Evolutionary conservation across 257 asterid species (phyloP), one percentile per base, ranked within the genome.

Genomic region (Echites panduratus): DNA sequence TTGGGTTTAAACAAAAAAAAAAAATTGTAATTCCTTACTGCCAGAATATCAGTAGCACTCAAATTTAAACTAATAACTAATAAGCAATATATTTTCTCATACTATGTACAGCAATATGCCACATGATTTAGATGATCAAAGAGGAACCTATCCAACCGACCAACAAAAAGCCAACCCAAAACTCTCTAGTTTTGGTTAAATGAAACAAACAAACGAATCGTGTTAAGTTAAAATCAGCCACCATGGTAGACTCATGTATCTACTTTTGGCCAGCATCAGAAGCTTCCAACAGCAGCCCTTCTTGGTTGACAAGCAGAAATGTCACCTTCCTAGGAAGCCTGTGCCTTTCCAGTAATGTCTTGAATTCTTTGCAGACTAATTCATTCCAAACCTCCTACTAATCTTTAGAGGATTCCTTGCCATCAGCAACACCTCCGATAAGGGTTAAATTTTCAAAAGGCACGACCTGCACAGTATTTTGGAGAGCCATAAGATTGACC

Each of bases 391-490:
- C 76, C 9, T 71, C 72, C 72, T 82, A 74, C 59, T 32, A 32
- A 32, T 66, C 75, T 61, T 78, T 41, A 8, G 66, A 76, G 26
- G 78, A 80, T 32, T 57, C 67, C 32, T 71, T 70, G 41, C 43
- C 72, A 73, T 72, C 72, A 29, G 66, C 66, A 50, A 48, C 75
- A 58, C 80, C 58, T 22, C 66, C 84, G 19, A 45, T 32, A 75
- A 62, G 45, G 26, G 80, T 58, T 62, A 62, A 29, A 59, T 73
- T 64, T 74, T 56, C 75, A 13, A 45, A 72, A 16, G 89, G 89
- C 35, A 85, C 84, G 22, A 85, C 86, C 89, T 86, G 87, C 62
- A 70, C 26, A 64, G 70, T 59, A 63, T 45, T 73, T 61, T 32
- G 16, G 29, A 45, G 4, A 38, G n/a, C 19, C 10, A 53, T 9